Percentiles rank a stretch among this genome's conserved stretches.
These are phyloP conservation scores for Nidularia sp. DNA, from an alignment of 768 basidiomycete species.

Conservation along the genomic window DNA sequence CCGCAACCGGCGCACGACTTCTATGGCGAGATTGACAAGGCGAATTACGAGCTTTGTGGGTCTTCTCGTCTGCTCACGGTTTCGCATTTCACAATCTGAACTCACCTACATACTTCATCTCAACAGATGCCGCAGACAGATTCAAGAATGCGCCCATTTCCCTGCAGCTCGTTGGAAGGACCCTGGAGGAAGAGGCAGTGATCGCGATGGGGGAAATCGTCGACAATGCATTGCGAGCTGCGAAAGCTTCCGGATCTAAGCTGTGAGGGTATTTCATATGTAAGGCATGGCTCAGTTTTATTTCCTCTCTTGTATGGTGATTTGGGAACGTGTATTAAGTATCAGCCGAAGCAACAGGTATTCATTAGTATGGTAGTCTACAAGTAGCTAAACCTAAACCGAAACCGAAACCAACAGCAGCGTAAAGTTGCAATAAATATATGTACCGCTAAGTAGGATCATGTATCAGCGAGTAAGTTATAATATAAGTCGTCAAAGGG, in stretches of 20 bases:
- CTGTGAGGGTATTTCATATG: too few relatives aligned
- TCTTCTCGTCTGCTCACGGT: neutral
- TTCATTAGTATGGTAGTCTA: too few relatives aligned
- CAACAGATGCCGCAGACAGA: slow-evolving; percentile 51
- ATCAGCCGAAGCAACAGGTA: too few relatives aligned
- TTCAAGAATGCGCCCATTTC: slow-evolving; percentile 58
- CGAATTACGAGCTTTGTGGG: slow-evolving; percentile 52
- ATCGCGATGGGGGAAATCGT: slow-evolving; percentile 68
- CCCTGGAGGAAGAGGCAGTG: slow-evolving; percentile 73
- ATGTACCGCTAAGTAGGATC: too few relatives aligned
- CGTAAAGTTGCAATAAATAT: too few relatives aligned
- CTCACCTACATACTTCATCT: neutral
- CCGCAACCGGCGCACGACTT: slow-evolving; percentile 43
- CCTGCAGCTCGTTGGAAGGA: slow-evolving; percentile 65
- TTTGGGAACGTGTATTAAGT: too few relatives aligned
- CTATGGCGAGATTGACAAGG: slow-evolving; percentile 41
- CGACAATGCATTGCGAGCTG: slow-evolving; percentile 42
- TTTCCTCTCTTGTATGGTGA: too few relatives aligned
- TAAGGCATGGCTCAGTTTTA: too few relatives aligned
- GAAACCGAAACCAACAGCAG: too few relatives aligned
- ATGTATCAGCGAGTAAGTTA: too few relatives aligned
- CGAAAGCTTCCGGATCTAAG: neutral
- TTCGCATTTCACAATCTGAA: neutral
- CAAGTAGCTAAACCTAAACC: too few relatives aligned
- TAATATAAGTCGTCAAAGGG: too few relatives aligned